Base-by-base conservation (phyloP, 768 basidiomycete species). In the Clathrus columnatus region DNA sequence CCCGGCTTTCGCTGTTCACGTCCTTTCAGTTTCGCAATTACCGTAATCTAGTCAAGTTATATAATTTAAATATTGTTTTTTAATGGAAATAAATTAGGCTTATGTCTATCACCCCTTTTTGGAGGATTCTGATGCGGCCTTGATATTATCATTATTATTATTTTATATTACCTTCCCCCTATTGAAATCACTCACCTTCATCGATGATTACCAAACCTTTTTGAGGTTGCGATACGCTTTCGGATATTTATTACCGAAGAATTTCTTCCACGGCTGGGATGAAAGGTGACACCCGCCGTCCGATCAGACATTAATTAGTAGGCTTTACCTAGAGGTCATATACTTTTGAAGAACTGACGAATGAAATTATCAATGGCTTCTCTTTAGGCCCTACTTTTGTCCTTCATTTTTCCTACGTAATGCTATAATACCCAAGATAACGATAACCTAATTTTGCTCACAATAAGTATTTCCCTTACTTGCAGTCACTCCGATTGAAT, bases 241-340 rank as follows among this genome's bases (percentile, higher is more conserved):
- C 71, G 56, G 61, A 71, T 29, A 62, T 82, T n/a, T n/a, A n/a
- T n/a, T 26, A 67, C 72, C 7, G 62, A 72, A n/a, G 54, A 62
- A 53, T 74, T 76, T 51, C 69, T 84, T 18, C 78, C 79, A 4
- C 59, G 59, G 47, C 73, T 86, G 21, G 61, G 71, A 11, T 73
- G 46, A 67, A 71, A 17, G 62, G 85, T 47, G 75, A 84, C 51
- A 84, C 83, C 4, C 81, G 81, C n/a, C 71, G 84, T 20, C 81
- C 82, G 2, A 77, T 85, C 16, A 41, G 8, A 11, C 6, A 51
- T 8, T n/a, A n/a, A n/a, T n/a, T n/a, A n/a, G 17, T 51, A 6
- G 36, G 14, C 11, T 10, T 51, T 10, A 20, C 30, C 14, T 51
- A 16, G 30, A 36, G 11, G 7, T 14, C 32, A 7, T 36, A 5